phyloP scores from a whole-genome alignment of 441 rosid genomes.

The Cnidoscolus chayamansa region DNA sequence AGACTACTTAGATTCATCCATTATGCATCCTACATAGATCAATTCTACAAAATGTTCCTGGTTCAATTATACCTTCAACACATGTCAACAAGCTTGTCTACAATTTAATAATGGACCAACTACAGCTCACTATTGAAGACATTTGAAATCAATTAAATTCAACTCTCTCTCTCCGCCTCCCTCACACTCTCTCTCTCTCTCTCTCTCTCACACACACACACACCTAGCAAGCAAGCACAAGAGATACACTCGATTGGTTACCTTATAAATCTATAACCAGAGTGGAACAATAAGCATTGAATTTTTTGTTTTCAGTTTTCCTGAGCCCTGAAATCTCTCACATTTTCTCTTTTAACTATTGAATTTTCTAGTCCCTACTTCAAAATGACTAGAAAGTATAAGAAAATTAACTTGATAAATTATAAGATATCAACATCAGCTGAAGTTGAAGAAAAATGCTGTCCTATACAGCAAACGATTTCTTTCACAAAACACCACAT shows the following conservation, averaged over 20 bases:
- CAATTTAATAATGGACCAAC: neutral
- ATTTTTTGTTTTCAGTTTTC: neutral
- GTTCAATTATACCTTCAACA: neutral
- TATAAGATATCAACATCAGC: neutral
- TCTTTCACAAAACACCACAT: slow-evolving; percentile 3
- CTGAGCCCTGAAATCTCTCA: neutral
- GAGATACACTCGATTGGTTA: neutral
- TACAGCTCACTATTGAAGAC: neutral
- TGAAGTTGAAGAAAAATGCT: neutral
- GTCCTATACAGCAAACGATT: neutral
- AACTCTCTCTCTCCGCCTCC: too few species aligned
- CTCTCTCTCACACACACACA: neutral
- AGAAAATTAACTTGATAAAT: neutral
- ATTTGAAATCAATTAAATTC: too few species aligned
- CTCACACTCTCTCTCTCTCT: neutral
- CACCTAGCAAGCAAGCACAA: neutral
- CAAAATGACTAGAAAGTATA: neutral
- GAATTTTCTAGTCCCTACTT: neutral
- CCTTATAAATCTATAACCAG: neutral
- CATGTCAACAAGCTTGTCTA: neutral
- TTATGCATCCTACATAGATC: neutral
- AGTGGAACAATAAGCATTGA: neutral
- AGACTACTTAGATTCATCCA: neutral
- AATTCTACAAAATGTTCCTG: neutral
- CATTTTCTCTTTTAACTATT: neutral